Evolutionary conservation across 257 asterid species (phyloP).

Genomic region (Solanum stenotomum): DNA sequence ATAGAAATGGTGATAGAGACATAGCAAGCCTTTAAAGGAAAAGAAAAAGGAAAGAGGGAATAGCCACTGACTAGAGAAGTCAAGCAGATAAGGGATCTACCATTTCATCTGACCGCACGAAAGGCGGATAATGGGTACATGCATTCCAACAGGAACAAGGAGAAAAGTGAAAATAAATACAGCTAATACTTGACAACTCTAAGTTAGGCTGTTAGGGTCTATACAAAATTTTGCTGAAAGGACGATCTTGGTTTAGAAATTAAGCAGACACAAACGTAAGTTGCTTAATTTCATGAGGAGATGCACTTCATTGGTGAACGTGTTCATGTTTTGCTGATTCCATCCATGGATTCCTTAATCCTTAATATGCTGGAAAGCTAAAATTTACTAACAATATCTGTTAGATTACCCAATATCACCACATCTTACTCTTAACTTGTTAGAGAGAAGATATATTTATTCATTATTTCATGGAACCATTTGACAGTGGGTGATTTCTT

Average conservation of each 20-base stretch:
- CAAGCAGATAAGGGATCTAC: neutral
- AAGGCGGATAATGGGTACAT: neutral
- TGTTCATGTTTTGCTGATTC: neutral
- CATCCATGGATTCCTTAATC: neutral
- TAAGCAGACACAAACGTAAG: neutral
- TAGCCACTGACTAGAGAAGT: neutral
- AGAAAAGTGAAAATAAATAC: neutral
- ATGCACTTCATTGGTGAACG: neutral
- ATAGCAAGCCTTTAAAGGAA: neutral
- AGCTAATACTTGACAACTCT: neutral
- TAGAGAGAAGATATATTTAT: neutral
- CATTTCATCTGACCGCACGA: neutral
- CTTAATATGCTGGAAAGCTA: neutral
- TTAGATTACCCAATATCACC: neutral
- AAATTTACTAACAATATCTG: neutral
- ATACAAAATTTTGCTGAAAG: neutral
- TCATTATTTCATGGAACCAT: neutral
- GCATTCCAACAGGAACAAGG: neutral
- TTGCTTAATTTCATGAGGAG: neutral
- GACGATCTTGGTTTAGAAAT: neutral
- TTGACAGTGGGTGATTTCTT: neutral
- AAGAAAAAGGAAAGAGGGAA: neutral
- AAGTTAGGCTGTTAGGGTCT: neutral
- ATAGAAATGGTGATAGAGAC: neutral
- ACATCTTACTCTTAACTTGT: neutral